Conservation (phyloP, 1,139 yeast species). For the Maudiozyma humilis region DNA sequence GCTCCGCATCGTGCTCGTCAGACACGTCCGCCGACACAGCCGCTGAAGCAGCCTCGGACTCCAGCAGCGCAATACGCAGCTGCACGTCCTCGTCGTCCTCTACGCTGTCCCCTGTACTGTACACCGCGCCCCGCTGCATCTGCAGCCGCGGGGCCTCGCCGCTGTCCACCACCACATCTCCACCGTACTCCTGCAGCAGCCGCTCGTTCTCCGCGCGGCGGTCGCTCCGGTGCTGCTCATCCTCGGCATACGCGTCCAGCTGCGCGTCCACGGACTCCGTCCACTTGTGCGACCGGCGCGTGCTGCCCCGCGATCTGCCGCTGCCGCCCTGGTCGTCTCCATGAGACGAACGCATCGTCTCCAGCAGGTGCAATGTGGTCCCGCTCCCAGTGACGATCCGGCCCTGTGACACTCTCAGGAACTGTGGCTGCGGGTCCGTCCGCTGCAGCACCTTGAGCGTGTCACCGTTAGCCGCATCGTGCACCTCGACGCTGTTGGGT, state of each 20-base stretch:
- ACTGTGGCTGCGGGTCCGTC: slow-evolving; percentile 27
- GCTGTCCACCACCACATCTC: slow-evolving; percentile 19
- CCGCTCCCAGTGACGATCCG: slow-evolving; percentile 26
- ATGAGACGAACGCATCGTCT: slow-evolving; percentile 19
- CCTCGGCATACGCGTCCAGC: slow-evolving; percentile 30
- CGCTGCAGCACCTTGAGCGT: slow-evolving; percentile 28
- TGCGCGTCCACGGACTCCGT: slow-evolving; percentile 23
- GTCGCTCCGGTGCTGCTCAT: slow-evolving; percentile 20
- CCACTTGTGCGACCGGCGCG: slow-evolving; percentile 25
- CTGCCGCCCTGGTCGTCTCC: background rate
- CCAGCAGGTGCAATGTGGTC: slow-evolving; percentile 26
- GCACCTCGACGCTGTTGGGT: slow-evolving; percentile 54
- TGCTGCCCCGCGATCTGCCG: background rate
- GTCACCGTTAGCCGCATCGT: slow-evolving; percentile 45
- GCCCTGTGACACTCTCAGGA: slow-evolving; percentile 28
- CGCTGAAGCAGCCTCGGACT: slow-evolving; percentile 22
- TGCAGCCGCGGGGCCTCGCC: no score
- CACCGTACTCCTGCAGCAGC: slow-evolving; percentile 26
- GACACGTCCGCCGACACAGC: background rate
- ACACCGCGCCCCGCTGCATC: no score
- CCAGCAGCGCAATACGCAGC: slow-evolving; percentile 37
- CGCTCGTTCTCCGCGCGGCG: slow-evolving; percentile 19
- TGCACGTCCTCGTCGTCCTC: slow-evolving; percentile 40
- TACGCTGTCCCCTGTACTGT: no score
- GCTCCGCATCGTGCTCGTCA: slow-evolving; percentile 24